Conservation (phyloP, 1,284 basidiomycete species). For the Ustilago shanxiensis region DNA sequence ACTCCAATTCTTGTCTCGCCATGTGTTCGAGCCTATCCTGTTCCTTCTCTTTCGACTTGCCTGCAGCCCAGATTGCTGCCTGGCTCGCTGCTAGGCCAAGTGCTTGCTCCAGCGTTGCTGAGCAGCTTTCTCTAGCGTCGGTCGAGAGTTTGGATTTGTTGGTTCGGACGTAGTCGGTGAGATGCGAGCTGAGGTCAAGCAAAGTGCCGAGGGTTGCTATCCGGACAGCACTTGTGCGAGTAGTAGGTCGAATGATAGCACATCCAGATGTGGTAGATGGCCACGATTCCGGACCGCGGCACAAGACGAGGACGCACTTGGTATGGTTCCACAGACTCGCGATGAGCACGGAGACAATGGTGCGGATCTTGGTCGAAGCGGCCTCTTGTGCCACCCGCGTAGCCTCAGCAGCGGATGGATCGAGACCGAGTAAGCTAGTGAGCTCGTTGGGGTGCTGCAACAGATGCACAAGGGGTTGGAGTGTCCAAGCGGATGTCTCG, state of each 20-base stretch:
- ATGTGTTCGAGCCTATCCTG: slow-evolving; percentile 28
- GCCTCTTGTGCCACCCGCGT: slow-evolving; percentile 64
- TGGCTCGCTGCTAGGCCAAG: slow-evolving; percentile 47
- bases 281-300: slow-evolving; percentile 79
- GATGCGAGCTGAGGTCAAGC: slow-evolving; percentile 54
- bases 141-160: slow-evolving; percentile 20
- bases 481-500: slow-evolving; percentile 44
- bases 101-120: slow-evolving; percentile 48
- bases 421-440: slow-evolving; percentile 80
- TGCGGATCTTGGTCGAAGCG: slow-evolving; percentile 72
- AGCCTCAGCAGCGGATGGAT: slow-evolving; percentile 76
- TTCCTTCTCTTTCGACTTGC: slow-evolving; percentile 33
- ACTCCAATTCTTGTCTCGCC: slow-evolving; percentile 46
- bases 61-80: slow-evolving; percentile 45
- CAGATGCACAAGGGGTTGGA: slow-evolving; percentile 89
- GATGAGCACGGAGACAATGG: slow-evolving; percentile 68
- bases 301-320: slow-evolving; percentile 78
- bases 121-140: slow-evolving; percentile 10
- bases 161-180: slow-evolving; percentile 50
- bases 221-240: slow-evolving; percentile 52
- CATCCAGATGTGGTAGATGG: slow-evolving; percentile 76
- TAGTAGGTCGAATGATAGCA: slow-evolving; percentile 43
- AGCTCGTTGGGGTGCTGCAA: slow-evolving; percentile 90
- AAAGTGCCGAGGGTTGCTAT: slow-evolving; percentile 66
- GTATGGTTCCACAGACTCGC: slow-evolving; percentile 80